These are phyloP conservation scores for Lactarius indigo DNA, from an alignment of 768 basidiomycete genomes.

Conservation along the genomic window DNA sequence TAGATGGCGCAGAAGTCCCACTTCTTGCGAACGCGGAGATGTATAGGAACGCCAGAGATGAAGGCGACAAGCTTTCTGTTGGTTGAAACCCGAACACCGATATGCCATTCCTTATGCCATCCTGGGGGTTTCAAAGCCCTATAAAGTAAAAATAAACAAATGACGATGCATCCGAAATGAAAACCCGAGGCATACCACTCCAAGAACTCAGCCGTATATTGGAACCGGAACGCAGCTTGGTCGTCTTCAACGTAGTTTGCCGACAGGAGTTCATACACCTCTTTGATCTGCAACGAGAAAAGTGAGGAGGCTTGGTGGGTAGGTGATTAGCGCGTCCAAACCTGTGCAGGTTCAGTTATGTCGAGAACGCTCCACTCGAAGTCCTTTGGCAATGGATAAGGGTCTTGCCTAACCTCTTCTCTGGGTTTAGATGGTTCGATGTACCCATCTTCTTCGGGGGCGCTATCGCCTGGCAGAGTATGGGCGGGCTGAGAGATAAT, in stretches of 20 bases:
- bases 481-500: conserved; percentile 9
- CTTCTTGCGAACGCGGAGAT: conserved; percentile 80
- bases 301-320: neutral
- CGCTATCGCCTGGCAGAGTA: conserved; percentile 50
- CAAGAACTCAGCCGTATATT: conserved; percentile 92
- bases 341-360: conserved; percentile 72
- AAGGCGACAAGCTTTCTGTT: conserved; percentile 95
- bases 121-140: conserved; percentile 97
- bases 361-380: conserved; percentile 90
- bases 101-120: conserved; percentile 90
- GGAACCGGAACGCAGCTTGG: conserved; percentile 93
- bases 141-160: neutral
- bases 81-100: conserved; percentile 87
- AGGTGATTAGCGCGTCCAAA: conserved; percentile 29
- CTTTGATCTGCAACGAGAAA: conserved; percentile 61
- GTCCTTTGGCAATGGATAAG: conserved; percentile 84
- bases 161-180: neutral
- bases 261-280: conserved; percentile 88
- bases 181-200: conserved; percentile 58
- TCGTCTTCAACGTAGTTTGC: conserved; percentile 96
- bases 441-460: conserved; percentile 72
- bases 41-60: conserved; percentile 89
- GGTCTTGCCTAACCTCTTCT: conserved; percentile 82
- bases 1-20: conserved; percentile 38
- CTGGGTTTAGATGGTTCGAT: conserved; percentile 79